Evolutionary conservation across 2,329 filamentous ascomycete genomes (phyloP), one percentile per base, ranked within the genome.

Genomic region (Daldinia eschscholtzii): DNA sequence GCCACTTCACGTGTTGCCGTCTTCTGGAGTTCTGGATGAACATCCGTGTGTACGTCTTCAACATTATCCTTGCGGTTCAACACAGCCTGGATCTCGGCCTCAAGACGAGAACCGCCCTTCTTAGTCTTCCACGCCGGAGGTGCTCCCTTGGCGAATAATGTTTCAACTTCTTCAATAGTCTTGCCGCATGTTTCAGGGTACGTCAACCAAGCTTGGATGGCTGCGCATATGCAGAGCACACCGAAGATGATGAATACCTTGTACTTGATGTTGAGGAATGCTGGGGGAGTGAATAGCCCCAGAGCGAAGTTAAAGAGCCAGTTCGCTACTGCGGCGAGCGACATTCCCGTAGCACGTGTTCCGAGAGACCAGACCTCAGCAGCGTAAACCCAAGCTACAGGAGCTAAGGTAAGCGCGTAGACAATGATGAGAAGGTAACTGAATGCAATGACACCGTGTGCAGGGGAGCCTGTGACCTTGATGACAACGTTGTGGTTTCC

Each of bases 371-470:
- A 90, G 2, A 90, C 86, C 77, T 92, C 89, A 15, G 88, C 86
- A 0, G 87, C 86, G 72, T 92, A 91, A 50, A 91, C 85, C 89
- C 89, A 91, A 61, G 85, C 87, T 2, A 89, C 86, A 0, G 88
- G 88, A 0, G 88, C 89, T 18, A 89, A 83, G 0, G 88, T 91
- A n/a, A 90, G 80, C 1, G 87, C 86, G 75, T 91, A 91, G 70
- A 89, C 82, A 72, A 90, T 83, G 73, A 90, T 87, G 65, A 91
- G 83, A 15, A 91, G 82, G 76, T 90, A 91, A 57, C 85, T 88
- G 73, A 91, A 90, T 20, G 87, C 87, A 70, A 91, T 91, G 61
- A 92, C 87, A 1, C 86, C 86, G 74, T 90, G 84, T 20, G 89
- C 86, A 12, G 87, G 82, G 0, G 81, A 67, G 18, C 86, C 88